A percentile compares a stretch with the other conserved stretches of the same genome.
phyloP scores from a whole-genome alignment of 495 filamentous ascomycete species.

The Penicillium nucicola region DNA sequence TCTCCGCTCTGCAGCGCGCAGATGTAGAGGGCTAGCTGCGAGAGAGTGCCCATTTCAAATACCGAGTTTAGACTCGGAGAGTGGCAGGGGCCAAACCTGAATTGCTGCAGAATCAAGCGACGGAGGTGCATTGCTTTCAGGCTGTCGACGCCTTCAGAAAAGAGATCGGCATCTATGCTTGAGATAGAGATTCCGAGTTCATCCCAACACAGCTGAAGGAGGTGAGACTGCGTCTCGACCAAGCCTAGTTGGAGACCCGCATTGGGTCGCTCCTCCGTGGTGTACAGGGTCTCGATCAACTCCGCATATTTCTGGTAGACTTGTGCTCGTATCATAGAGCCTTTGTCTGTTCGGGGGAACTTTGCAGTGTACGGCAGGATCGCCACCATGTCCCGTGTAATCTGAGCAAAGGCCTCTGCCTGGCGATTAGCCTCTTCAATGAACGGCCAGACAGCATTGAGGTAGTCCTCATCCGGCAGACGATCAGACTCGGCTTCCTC shows the following conservation, averaged over 20 bases:
- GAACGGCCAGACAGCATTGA: slow-evolving; percentile 45
- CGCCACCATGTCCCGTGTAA: slow-evolving; percentile 53
- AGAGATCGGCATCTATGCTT: slow-evolving; percentile 46
- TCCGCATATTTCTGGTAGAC: slow-evolving; percentile 46
- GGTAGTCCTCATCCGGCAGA: slow-evolving; percentile 36
- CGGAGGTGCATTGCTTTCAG: slow-evolving; percentile 58
- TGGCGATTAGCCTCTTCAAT: slow-evolving; percentile 47
- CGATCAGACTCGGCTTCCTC: slow-evolving; percentile 22
- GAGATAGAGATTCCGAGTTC: slow-evolving; percentile 39
- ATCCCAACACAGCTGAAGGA: slow-evolving; percentile 39
- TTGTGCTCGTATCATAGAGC: slow-evolving; percentile 53
- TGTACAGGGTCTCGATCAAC: slow-evolving; percentile 48
- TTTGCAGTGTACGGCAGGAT: slow-evolving; percentile 36
- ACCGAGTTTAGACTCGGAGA: slow-evolving; percentile 45
- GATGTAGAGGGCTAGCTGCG: slow-evolving; percentile 43
- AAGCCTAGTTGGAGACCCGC: slow-evolving; percentile 35
- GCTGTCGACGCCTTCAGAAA: slow-evolving; percentile 55
- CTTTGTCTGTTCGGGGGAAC: slow-evolving; percentile 54
- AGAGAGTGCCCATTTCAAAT: slow-evolving; percentile 49
- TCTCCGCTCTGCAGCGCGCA: slow-evolving; percentile 37
- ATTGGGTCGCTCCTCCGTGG: slow-evolving; percentile 24
- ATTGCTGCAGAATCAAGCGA: slow-evolving; percentile 44
- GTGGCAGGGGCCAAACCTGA: slow-evolving; percentile 31
- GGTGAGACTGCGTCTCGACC: slow-evolving; percentile 35
- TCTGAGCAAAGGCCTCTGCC: slow-evolving; percentile 53